Base-by-base conservation (phyloP, 106 monocot species). In the Platanthera guangdongensis region DNA sequence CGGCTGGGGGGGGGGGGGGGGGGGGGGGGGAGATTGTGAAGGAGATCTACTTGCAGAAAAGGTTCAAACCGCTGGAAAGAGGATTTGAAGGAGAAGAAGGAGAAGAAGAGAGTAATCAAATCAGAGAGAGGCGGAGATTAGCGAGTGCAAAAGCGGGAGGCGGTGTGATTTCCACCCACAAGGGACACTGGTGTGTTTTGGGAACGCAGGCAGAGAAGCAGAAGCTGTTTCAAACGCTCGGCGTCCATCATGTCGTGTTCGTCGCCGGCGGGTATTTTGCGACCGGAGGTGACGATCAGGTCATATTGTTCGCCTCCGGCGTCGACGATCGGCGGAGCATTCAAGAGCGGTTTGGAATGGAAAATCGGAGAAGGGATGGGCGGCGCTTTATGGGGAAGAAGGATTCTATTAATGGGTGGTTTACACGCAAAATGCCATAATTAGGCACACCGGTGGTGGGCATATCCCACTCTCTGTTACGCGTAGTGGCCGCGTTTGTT, bases 131-230 rank as follows among this genome's bases (percentile, higher is more conserved):
- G 50, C 6, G n/a, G 12, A 9, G 53, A 19, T 68, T 84, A 84
- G 84, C 86, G 84, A 72, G 84, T 87, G 79, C 87, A 84, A 52
- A 87, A 87, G 47, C 87, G 83, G 72, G 87, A 25, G 45, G 87
- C 83, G 87, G 87, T 87, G 73, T 87, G 87, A 78, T 87, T 84
- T 55, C 87, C 87, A 84, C 87, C 87, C 81, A 87, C 81, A 57
- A 84, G 87, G 9, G 76, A 73, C n/a, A 81, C 68, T 22, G 78
- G 84, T 15, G 77, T 45, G 60, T 69, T 65, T 30, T 51, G 81
- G 10, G 71, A 49, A 2, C 72, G 30, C 32, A 64, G 81, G 30
- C 55, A 47, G 60, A 87, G 80, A 62, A 84, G 71, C 59, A 74
- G 51, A 49, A 81, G 76, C 48, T 84, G 75, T 47, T 53, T 30